phyloP scores from a whole-genome alignment of 306 rosid species.

The Arachis stenosperma region DNA sequence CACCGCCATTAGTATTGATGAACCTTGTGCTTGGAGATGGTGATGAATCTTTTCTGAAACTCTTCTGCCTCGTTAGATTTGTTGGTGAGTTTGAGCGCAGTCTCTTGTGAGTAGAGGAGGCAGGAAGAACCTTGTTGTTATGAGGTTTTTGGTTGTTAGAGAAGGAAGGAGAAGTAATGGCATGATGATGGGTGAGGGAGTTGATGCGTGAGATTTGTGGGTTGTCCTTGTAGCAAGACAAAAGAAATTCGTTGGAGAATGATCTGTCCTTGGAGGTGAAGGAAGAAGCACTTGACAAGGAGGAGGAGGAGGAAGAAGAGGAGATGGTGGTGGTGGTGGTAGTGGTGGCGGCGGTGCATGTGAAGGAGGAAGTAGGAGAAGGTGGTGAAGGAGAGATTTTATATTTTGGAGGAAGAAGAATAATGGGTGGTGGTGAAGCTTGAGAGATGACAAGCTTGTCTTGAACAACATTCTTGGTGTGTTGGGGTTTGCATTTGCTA shows the following conservation, averaged over 20 bases:
- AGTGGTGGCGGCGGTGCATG: constrained; percentile 43
- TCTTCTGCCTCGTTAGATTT: constrained; percentile 66
- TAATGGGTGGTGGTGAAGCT: constrained; percentile 33
- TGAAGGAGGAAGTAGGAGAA: constrained; percentile 64
- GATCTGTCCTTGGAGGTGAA: constrained; percentile 52
- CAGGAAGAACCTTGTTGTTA: constrained; percentile 24
- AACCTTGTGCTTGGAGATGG: constrained; percentile 71
- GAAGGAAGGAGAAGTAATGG: constrained; percentile 36
- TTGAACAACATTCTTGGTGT: constrained; percentile 20
- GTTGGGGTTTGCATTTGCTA: constrained; percentile 80
- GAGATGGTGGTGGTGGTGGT: constrained; percentile 42
- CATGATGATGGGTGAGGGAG: constrained; percentile 44
- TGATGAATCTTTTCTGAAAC: constrained; percentile 62
- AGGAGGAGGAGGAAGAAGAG: constrained; percentile 56
- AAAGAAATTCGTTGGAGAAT: constrained; percentile 71
- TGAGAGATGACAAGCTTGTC: constrained; percentile 64
- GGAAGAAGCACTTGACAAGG: constrained; percentile 48
- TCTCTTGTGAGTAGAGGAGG: constrained; percentile 53
- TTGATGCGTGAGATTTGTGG: constrained; percentile 67
- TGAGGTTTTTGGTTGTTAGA: constrained; percentile 30
- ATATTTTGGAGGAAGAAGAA: constrained; percentile 36
- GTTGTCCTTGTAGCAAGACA: constrained; percentile 72
- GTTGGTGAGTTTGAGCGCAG: constrained; percentile 63
- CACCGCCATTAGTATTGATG: constrained; percentile 20
- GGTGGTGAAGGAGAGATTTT: constrained; percentile 62